Conservation (phyloP, 352 stramenopile species). For the Phytopythium sindhum region DNA sequence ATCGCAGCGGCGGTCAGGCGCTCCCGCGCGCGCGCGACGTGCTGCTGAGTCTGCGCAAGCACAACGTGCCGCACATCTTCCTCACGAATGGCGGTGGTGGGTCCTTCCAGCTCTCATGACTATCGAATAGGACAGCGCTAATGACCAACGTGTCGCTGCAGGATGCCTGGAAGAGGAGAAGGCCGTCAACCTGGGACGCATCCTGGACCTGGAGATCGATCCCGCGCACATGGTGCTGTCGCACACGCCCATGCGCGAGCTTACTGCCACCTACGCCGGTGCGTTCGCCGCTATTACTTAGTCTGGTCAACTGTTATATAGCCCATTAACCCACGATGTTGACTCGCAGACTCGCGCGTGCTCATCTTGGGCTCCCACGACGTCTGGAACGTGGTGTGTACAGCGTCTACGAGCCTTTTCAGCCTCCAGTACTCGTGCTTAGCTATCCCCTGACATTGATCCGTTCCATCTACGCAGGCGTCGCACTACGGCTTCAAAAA, state of each 20-base stretch:
- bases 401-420: neutral
- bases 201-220: constrained; percentile 63
- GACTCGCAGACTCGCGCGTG: constrained; percentile 60
- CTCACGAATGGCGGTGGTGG: constrained; percentile 85
- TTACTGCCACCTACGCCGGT: constrained; percentile 61
- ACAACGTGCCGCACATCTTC: constrained; percentile 86
- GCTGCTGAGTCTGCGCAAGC: constrained; percentile 54
- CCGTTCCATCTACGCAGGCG: constrained; percentile 18
- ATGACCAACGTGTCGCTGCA: constrained; percentile 4
- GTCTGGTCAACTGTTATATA: neutral
- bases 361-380: constrained; percentile 86
- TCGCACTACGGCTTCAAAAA: constrained; percentile 82
- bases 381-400: constrained; percentile 69
- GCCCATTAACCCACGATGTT: neutral
- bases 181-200: constrained; percentile 62
- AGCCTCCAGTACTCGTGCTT: neutral
- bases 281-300: constrained; percentile 2
- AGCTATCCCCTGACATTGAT: neutral
- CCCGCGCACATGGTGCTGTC: constrained; percentile 80
- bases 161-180: constrained; percentile 85
- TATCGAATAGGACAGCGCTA: neutral
- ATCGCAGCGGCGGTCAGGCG: constrained; percentile 51
- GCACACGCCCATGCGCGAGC: constrained; percentile 87
- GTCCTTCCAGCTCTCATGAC: neutral
- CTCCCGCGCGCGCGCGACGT: constrained; percentile 67